Conservation (phyloP, 257 asterid genomes). For the Ballota nigra region DNA sequence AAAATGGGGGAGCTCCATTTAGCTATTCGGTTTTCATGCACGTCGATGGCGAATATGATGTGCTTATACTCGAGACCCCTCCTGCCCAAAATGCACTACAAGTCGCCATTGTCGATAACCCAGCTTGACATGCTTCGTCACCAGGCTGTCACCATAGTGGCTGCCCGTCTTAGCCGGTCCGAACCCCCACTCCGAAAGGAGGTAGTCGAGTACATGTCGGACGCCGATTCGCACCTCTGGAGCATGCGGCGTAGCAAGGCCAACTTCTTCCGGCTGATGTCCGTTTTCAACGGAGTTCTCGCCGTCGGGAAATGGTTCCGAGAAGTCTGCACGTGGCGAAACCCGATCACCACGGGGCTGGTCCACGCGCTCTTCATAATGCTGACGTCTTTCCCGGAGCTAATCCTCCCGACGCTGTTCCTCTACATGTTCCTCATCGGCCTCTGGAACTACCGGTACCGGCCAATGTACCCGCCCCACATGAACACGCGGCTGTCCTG, state of each 20-base stretch:
- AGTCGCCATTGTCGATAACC: slow-evolving; percentile 51
- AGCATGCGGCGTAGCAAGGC: slow-evolving; percentile 98
- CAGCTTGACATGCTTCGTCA: slow-evolving; percentile 75
- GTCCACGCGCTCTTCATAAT: slow-evolving; percentile 74
- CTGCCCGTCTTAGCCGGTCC: slow-evolving; percentile 71
- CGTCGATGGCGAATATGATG: slow-evolving; percentile 67
- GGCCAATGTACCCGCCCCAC: slow-evolving; percentile 86
- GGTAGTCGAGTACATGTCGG: slow-evolving; percentile 77
- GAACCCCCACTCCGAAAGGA: slow-evolving; percentile 89
- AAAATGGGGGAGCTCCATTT: slow-evolving; percentile 93
- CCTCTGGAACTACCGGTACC: slow-evolving; percentile 67
- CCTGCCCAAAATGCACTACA: slow-evolving; percentile 89
- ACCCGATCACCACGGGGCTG: slow-evolving; percentile 61
- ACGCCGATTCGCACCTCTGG: slow-evolving; percentile 83
- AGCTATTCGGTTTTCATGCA: slow-evolving; percentile 81
- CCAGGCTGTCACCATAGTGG: slow-evolving; percentile 79
- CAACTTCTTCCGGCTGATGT: slow-evolving; percentile 66
- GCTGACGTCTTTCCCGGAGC: slow-evolving; percentile 68
- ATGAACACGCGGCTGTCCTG: slow-evolving; percentile 72
- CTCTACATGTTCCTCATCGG: slow-evolving; percentile 81
- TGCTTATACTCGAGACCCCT: slow-evolving; percentile 61
- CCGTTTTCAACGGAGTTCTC: slow-evolving; percentile 52
- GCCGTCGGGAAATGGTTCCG: slow-evolving; percentile 67
- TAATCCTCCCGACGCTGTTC: slow-evolving; percentile 69
- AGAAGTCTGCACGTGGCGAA: slow-evolving; percentile 82